These are phyloP conservation scores for Backusella mclennaniae DNA, from an alignment of 192 early-diverging fungal species.

Conservation along the genomic window DNA sequence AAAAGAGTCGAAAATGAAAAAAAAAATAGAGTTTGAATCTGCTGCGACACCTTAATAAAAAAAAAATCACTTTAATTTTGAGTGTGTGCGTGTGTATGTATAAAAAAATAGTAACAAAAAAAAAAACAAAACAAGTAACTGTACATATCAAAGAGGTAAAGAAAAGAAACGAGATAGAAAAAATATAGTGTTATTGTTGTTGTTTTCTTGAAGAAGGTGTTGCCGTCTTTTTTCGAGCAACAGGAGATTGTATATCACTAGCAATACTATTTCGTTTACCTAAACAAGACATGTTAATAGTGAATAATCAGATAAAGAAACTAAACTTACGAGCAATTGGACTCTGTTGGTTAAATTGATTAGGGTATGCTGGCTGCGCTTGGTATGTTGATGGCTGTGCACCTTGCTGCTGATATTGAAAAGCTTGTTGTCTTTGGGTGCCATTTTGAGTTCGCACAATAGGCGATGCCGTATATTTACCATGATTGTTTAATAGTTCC, in stretches of 20 bases:
- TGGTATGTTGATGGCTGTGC: slow-evolving; percentile 12
- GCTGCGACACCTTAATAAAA: not conserved
- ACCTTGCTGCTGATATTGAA: not conserved
- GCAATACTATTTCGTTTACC: slow-evolving; percentile 13
- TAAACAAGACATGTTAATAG: not conserved
- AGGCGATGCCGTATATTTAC: slow-evolving; percentile 4
- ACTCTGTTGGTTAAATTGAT: slow-evolving; percentile 7
- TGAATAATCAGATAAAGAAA: no score
- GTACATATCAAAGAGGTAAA: not conserved
- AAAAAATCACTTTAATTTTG: not conserved
- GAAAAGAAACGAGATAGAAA: not conserved
- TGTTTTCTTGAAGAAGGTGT: slow-evolving; percentile 1
- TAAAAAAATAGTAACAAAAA: not conserved
- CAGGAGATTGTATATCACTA: slow-evolving; percentile 5
- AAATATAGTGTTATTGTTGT: not conserved
- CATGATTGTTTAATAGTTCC: not conserved
- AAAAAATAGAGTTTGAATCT: not conserved
- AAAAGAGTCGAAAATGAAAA: not conserved
- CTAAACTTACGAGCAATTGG: slow-evolving; percentile 9
- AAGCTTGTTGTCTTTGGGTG: not conserved
- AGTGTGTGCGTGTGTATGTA: not conserved
- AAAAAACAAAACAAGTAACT: not conserved
- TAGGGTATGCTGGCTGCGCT: slow-evolving; percentile 13
- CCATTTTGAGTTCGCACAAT: slow-evolving; percentile 20
- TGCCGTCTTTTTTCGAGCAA: not conserved